Conservation (phyloP, 2,329 filamentous ascomycete genomes). For the Fusarium verrucosum region DNA sequence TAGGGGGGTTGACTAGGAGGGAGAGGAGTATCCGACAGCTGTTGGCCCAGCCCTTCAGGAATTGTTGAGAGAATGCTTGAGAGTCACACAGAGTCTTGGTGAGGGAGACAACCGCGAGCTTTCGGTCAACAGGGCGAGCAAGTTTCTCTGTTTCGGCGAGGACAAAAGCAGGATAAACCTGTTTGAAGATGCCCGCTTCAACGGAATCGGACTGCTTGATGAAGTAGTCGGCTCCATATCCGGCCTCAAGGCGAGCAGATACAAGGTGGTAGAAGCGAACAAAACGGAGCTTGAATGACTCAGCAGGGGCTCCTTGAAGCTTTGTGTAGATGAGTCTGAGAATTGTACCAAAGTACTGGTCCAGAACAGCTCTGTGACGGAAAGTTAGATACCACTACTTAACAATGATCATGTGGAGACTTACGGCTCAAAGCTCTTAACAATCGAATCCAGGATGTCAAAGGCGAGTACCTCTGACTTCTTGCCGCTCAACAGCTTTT, state of each 20-base stretch:
- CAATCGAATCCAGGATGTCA: constrained; percentile 85
- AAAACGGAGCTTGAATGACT: constrained; percentile 86
- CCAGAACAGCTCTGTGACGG: constrained; percentile 64
- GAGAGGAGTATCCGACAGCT: constrained; percentile 91
- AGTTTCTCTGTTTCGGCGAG: constrained; percentile 90
- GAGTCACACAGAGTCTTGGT: constrained; percentile 93
- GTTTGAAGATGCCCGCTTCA: constrained; percentile 81
- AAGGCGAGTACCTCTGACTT: constrained; percentile 87
- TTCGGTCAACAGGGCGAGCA: constrained; percentile 86
- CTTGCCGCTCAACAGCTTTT: constrained; percentile 84
- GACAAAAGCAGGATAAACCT: constrained; percentile 87
- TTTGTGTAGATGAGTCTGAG: constrained; percentile 83
- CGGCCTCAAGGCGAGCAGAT: constrained; percentile 77
- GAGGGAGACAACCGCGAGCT: constrained; percentile 90
- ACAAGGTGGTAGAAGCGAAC: constrained; percentile 95
- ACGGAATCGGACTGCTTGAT: constrained; percentile 84
- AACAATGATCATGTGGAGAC: constrained; percentile 46
- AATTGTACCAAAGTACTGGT: constrained; percentile 81
- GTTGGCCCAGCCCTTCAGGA: constrained; percentile 89
- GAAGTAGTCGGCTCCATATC: constrained; percentile 93
- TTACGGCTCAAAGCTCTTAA: constrained; percentile 76
- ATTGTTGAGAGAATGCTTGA: constrained; percentile 80
- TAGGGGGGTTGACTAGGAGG: constrained; percentile 86
- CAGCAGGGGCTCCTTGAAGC: constrained; percentile 73
- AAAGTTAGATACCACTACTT: constrained; percentile 36